Conservation (phyloP, 2,329 filamentous ascomycete genomes). For the Podosphaera xanthii region DNA sequence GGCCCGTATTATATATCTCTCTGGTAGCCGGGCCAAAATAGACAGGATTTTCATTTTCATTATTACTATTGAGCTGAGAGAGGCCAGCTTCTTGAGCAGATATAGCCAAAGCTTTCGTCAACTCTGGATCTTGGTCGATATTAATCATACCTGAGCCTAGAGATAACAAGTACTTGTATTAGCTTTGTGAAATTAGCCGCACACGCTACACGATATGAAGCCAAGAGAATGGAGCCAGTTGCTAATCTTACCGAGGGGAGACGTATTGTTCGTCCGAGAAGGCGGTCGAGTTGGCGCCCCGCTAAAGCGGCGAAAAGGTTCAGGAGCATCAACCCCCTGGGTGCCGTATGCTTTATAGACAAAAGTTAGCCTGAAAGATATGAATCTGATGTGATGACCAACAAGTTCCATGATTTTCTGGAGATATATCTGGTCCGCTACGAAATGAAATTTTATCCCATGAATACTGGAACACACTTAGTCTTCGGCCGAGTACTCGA, state of each 20-base stretch:
- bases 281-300: slow-evolving; percentile 30
- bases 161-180: slow-evolving; percentile 13
- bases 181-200: slow-evolving; percentile 13
- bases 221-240: slow-evolving; percentile 22
- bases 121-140: slow-evolving; percentile 23
- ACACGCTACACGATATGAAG: slow-evolving; percentile 1
- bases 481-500: not conserved
- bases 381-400: slow-evolving; percentile 7
- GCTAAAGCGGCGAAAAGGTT: slow-evolving; percentile 18
- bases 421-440: slow-evolving; percentile 28
- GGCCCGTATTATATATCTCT: slow-evolving; percentile 27
- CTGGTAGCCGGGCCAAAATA: slow-evolving; percentile 38
- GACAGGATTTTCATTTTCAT: slow-evolving; percentile 20
- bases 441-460: slow-evolving; percentile 34
- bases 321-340: slow-evolving; percentile 25
- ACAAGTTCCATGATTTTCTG: slow-evolving; percentile 24
- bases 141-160: not conserved
- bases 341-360: slow-evolving; percentile 28
- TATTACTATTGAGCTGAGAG: slow-evolving; percentile 27
- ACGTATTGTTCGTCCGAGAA: slow-evolving; percentile 31
- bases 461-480: slow-evolving; percentile 19
- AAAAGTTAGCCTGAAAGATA: slow-evolving; percentile 1
- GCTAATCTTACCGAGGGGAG: slow-evolving; percentile 29
- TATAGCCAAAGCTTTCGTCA: slow-evolving; percentile 31
- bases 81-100: slow-evolving; percentile 29